Conservation (phyloP, 2,329 filamentous ascomycete species). For the Aspergillus terreus region DNA sequence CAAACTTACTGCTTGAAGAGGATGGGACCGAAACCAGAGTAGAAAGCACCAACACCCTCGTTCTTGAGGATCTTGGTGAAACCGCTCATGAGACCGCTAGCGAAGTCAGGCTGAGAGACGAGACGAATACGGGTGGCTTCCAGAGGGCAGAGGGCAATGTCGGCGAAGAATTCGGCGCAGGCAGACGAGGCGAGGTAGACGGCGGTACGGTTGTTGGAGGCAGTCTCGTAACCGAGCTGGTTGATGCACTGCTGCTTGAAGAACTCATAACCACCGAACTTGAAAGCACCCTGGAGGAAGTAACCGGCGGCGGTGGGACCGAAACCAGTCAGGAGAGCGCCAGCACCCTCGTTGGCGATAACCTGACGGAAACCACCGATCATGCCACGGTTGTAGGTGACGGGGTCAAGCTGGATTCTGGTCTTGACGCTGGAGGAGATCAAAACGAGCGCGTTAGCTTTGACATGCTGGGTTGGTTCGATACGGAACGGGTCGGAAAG, state of each 20-base stretch:
- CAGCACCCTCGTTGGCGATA: conserved; percentile 77
- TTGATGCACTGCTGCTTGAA: conserved; percentile 93
- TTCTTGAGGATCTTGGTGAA: conserved; percentile 79
- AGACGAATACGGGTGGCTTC: conserved; percentile 93
- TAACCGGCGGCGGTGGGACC: conserved; percentile 85
- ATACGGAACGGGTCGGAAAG: background rate
- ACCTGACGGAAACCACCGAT: conserved; percentile 85
- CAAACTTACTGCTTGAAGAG: conserved; percentile 71
- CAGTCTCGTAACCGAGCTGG: conserved; percentile 71
- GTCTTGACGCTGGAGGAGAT: conserved; percentile 74
- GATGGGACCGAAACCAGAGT: conserved; percentile 85
- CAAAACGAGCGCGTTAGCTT: conserved; percentile 18
- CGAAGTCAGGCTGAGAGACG: conserved; percentile 82
- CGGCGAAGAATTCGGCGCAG: conserved; percentile 61
- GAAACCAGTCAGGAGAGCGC: conserved; percentile 78
- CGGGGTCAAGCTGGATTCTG: conserved; percentile 87
- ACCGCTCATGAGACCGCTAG: conserved; percentile 72
- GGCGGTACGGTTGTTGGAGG: conserved; percentile 72
- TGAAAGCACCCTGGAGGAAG: conserved; percentile 91
- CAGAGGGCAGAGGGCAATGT: conserved; percentile 74
- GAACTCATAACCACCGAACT: conserved; percentile 93
- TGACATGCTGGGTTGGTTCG: conserved; percentile 1
- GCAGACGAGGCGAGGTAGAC: conserved; percentile 71
- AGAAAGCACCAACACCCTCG: conserved; percentile 83
- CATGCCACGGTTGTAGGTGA: conserved; percentile 82